A percentile compares a stretch with the other conserved stretches of the same genome.
Evolutionary conservation across 352 stramenopile species (phyloP).

Genomic region (Phytophthora fragariaefolia): DNA sequence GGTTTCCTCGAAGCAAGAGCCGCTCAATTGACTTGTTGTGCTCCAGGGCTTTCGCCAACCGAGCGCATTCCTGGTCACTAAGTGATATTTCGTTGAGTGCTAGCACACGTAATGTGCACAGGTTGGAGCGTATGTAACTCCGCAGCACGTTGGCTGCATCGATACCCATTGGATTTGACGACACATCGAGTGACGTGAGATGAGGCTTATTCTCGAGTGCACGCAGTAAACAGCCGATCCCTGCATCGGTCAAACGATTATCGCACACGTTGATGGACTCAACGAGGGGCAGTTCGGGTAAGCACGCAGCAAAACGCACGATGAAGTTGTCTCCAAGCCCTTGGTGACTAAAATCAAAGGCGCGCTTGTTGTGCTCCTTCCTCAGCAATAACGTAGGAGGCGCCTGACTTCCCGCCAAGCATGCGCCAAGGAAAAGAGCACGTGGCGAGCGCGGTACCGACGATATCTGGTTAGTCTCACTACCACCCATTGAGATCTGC

Average conservation of each 20-base stretch:
- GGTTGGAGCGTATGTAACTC: constrained; percentile 64
- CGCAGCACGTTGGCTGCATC: constrained; percentile 54
- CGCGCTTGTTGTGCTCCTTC: constrained; percentile 45
- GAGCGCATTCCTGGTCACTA: constrained; percentile 69
- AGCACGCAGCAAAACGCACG: constrained; percentile 59
- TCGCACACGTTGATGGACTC: constrained; percentile 70
- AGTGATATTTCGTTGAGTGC: constrained; percentile 63
- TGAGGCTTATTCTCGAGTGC: constrained; percentile 77
- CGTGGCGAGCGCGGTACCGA: constrained; percentile 54
- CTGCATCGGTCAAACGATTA: constrained; percentile 62
- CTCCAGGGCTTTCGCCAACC: constrained; percentile 75
- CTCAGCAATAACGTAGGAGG: constrained; percentile 56
- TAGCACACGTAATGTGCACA: constrained; percentile 65
- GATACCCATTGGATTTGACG: constrained; percentile 60
- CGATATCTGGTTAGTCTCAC: constrained; percentile 11
- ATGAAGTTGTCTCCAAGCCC: constrained; percentile 70
- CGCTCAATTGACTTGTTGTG: constrained; percentile 75
- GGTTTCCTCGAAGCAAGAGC: constrained; percentile 74
- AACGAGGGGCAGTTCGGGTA: constrained; percentile 68
- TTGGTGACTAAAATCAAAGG: constrained; percentile 69
- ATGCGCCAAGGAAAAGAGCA: constrained; percentile 55
- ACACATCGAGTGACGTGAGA: constrained; percentile 65
- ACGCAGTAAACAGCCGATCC: constrained; percentile 55
- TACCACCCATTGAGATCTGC: constrained; percentile 22
- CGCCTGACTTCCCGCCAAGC: constrained; percentile 51